These are phyloP conservation scores for Lactarius sanguifluus DNA, from an alignment of 768 basidiomycete species.

Conservation along the genomic window DNA sequence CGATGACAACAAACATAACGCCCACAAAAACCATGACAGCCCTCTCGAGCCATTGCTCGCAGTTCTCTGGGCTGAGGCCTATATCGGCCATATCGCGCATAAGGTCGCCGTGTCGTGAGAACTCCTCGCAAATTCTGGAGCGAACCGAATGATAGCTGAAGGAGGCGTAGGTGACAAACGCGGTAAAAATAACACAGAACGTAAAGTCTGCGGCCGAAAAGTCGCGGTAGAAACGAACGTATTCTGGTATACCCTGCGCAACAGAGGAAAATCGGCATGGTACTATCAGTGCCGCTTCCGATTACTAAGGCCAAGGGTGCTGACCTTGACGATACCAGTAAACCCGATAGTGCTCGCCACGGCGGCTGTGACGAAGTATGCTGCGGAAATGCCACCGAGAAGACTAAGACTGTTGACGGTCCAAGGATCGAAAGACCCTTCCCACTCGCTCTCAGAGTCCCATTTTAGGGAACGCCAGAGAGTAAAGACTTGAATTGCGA, in stretches of 20 bases:
- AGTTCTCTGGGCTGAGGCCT: constrained; percentile 76
- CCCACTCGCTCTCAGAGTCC: constrained; percentile 53
- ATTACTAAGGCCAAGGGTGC: constrained; percentile 21
- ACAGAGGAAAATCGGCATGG: neutral
- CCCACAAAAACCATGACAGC: constrained; percentile 59
- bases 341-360: constrained; percentile 65
- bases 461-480: constrained; percentile 46
- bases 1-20: constrained; percentile 58
- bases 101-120: constrained; percentile 73
- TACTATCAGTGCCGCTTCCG: neutral
- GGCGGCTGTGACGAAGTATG: constrained; percentile 67
- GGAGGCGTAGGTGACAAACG: constrained; percentile 56
- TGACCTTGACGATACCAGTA: constrained; percentile 66
- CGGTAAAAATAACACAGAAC: constrained; percentile 60
- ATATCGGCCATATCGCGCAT: constrained; percentile 68
- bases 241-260: constrained; percentile 55
- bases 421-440: constrained; percentile 43
- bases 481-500: constrained; percentile 44
- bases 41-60: constrained; percentile 75
- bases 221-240: constrained; percentile 79
- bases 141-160: constrained; percentile 55
- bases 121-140: constrained; percentile 66
- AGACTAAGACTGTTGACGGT: constrained; percentile 44
- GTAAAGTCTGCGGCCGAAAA: constrained; percentile 78
- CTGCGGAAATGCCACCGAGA: constrained; percentile 60